A percentile compares a stretch with the other conserved stretches of the same genome.
These are phyloP conservation scores for Solanum sitiens DNA, from an alignment of 257 asterid genomes.

Conservation along the genomic window DNA sequence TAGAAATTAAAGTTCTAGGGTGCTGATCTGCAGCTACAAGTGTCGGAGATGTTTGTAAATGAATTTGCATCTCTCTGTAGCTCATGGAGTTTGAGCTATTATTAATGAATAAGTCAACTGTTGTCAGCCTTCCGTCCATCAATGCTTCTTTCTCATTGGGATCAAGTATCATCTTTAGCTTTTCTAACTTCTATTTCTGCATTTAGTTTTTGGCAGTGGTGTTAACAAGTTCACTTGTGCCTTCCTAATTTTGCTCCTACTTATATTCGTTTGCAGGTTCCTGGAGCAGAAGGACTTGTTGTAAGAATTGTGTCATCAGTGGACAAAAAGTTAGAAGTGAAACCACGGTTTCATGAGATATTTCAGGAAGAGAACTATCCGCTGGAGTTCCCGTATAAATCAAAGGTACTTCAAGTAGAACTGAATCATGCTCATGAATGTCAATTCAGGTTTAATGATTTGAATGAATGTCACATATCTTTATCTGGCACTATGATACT, in stretches of 20 bases:
- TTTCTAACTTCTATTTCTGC: background rate
- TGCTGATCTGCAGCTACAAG: background rate
- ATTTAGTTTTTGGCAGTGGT: background rate
- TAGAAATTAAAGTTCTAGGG: background rate
- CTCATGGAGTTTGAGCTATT: background rate
- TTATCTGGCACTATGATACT: background rate
- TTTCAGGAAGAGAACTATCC: constrained; percentile 90
- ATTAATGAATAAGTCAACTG: background rate
- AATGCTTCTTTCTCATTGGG: background rate
- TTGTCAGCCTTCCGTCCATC: background rate
- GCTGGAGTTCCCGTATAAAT: constrained; percentile 68
- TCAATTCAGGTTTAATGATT: background rate
- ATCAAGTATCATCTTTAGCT: background rate
- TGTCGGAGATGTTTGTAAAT: background rate
- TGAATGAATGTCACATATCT: background rate
- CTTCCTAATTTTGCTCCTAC: background rate
- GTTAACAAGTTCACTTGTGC: background rate
- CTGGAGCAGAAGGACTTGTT: constrained; percentile 94
- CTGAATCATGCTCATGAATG: background rate
- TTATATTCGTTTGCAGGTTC: constrained; percentile 38
- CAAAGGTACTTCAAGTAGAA: constrained; percentile 48
- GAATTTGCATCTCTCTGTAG: background rate
- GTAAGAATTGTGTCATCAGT: constrained; percentile 94
- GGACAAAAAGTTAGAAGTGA: constrained; percentile 95
- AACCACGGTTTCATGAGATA: constrained; percentile 86